Evolutionary conservation across 2,329 filamentous ascomycete species (phyloP).

Genomic region (Akanthomyces lecanii): DNA sequence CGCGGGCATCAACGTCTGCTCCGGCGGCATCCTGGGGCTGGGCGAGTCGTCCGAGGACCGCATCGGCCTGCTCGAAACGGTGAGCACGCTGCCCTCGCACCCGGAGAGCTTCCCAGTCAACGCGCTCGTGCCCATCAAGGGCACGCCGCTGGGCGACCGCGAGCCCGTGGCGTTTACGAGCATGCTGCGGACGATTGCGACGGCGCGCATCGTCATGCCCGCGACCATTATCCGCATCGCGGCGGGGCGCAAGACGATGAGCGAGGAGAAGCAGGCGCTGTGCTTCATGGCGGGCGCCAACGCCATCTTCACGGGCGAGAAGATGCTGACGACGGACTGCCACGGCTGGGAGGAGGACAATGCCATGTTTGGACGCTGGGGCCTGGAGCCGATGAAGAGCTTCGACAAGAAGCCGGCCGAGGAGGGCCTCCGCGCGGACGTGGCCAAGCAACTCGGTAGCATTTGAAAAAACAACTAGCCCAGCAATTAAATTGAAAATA

Average conservation of each 20-base stretch:
- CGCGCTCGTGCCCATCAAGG: conserved; percentile 84
- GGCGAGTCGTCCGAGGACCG: conserved; percentile 77
- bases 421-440: conserved; percentile 14
- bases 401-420: conserved; percentile 33
- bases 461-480: background rate
- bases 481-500: background rate
- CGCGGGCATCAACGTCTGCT: conserved; percentile 86
- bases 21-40: conserved; percentile 80
- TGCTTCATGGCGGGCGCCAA: conserved; percentile 92
- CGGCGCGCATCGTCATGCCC: conserved; percentile 78
- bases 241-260: conserved; percentile 77
- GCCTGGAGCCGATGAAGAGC: conserved; percentile 70
- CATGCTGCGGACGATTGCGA: conserved; percentile 77
- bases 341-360: conserved; percentile 88
- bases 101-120: conserved; percentile 92
- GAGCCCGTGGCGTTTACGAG: conserved; percentile 71
- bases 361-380: conserved; percentile 79
- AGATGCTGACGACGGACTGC: conserved; percentile 90
- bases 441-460: conserved; percentile 12
- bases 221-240: conserved; percentile 82
- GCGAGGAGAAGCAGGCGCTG: conserved; percentile 81
- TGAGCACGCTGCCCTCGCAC: conserved; percentile 73
- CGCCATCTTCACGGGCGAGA: conserved; percentile 92
- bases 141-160: conserved; percentile 75
- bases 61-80: conserved; percentile 77